Base-by-base conservation (phyloP, 208 protist species). In the Crithidia acanthocephali region DNA sequence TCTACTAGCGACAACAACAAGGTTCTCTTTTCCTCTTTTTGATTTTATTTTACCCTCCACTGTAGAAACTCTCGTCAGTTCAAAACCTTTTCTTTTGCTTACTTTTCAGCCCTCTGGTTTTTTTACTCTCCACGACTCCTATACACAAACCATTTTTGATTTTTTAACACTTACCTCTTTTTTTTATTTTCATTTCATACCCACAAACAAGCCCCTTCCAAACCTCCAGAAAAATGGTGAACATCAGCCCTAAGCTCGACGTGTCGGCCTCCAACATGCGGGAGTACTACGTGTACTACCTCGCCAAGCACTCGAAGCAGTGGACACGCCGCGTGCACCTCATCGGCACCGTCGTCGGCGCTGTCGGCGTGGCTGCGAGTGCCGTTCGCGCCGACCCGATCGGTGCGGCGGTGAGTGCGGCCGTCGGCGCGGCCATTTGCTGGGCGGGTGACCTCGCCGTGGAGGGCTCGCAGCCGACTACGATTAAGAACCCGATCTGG, bases 281-380 rank as follows among this genome's bases (percentile, higher is more conserved):
- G 53, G 86, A 92, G 79, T 92, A 80, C 48, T 79, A 88, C 79
- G 59, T 86, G 32, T 85, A 79, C 69, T 92, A 89, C 73, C 23
- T 87, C 35, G 66, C 81, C 0, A 82, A 87, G 68, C 84, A 92
- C 84, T 80, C 79, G 22, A 79, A 87, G 57, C 50, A 69, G 35
- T 78, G 70, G 66, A 82, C 72, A 51, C 81, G 79, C 22, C 86
- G 86, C 47, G 44, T 63, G 58, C 86, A 89, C 59, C 33, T 92
- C 2, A 62, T 81, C 51, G 86, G 86, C 32, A 84, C 82, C 15
- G 60, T 72, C 42, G 66, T 84, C 28, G 74, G 62, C 22, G 70
- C 80, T 4, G 27, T 75, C 42, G 82, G 82, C 35, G 50, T 48
- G 10, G 66, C 66, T 2, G 58, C 55, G 13, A 73, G 68, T 40